Evolutionary conservation across 2,329 filamentous ascomycete species (phyloP).

Genomic region (Endoconidiophora polonica): DNA sequence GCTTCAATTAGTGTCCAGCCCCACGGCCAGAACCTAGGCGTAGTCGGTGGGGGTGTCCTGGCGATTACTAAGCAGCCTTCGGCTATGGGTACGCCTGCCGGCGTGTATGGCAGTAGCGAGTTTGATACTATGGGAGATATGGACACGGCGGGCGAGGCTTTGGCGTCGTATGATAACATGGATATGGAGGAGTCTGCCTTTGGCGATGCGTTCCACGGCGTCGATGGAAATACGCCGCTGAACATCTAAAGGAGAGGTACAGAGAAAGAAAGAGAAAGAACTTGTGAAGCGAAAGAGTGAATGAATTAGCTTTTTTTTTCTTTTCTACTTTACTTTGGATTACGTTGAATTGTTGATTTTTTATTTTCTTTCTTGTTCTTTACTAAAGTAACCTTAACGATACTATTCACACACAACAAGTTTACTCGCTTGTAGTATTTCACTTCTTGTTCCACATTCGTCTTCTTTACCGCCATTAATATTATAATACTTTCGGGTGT

Average conservation of each 20-base stretch:
- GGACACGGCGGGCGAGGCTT: constrained; percentile 54
- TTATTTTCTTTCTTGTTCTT: background rate
- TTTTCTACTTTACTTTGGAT: background rate
- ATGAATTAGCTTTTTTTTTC: background rate
- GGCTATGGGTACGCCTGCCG: background rate
- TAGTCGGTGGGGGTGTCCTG: background rate
- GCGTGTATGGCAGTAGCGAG: constrained; percentile 25
- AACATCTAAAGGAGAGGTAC: constrained; percentile 19
- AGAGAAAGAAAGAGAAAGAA: background rate
- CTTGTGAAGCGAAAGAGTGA: background rate
- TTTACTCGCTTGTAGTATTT: too few relatives aligned
- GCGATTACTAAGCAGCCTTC: background rate
- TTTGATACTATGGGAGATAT: constrained; percentile 48
- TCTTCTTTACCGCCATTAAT: too few relatives aligned
- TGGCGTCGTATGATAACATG: constrained; percentile 47
- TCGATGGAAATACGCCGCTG: constrained; percentile 25
- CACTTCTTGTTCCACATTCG: too few relatives aligned
- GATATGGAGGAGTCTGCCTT: constrained; percentile 69
- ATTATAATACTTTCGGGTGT: too few relatives aligned
- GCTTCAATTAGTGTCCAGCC: constrained; percentile 18
- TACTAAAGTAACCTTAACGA: background rate
- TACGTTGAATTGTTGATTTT: constrained; percentile 1
- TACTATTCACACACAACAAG: too few relatives aligned
- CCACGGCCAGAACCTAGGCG: constrained; percentile 17
- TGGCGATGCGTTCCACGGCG: constrained; percentile 63